Evolutionary conservation across 352 stramenopile genomes (phyloP), one percentile per base, ranked within the genome.

Genomic region (Salisapilia sapeloensis): DNA sequence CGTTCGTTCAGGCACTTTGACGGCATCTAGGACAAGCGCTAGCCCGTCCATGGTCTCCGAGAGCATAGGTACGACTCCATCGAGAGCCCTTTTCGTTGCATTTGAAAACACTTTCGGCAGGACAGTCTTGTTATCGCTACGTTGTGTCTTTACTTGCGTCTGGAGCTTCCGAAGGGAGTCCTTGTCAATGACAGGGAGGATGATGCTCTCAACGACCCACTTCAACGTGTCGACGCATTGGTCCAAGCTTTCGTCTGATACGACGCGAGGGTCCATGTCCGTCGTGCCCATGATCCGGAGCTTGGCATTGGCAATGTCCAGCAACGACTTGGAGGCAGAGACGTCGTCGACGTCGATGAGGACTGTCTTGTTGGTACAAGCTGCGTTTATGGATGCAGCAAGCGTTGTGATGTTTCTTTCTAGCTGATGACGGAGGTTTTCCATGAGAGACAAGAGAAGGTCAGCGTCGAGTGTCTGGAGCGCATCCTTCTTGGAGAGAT

Each of bases 181-280:
- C 9, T 23, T 25, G 38, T 89, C 72, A 20, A 91, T 67, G 29
- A 53, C 79, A 12, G 70, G 70, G 19, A 85, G 47, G 12, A 89
- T 40, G 17, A 85, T 18, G 17, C 46, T 49, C 8, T 74, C 59
- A 27, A 82, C 48, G 1, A 60, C 35, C 20, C 78, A 60, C 30
- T 61, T 62, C 11, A 89, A 44, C 9, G 87, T 39, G 38, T 71
- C 48, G 18, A 80, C 58, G 34, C 69, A 92, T 27, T 79, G 75
- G 21, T 90, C 65, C 36, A 92, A 85, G 9, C 17, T 62, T n/a
- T 89, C 77, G 41, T 92, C 77, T 0, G 74, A 84, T 0, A 92
- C 46, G 33, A 80, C 36, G 21, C 71, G 46, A 9, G 71, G 53
- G 14, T 92, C 71, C 38, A 87, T 71, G 6, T 69, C 48, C 4